Conservation (phyloP, 164 flowering plant species). For the Berberis thunbergii region DNA sequence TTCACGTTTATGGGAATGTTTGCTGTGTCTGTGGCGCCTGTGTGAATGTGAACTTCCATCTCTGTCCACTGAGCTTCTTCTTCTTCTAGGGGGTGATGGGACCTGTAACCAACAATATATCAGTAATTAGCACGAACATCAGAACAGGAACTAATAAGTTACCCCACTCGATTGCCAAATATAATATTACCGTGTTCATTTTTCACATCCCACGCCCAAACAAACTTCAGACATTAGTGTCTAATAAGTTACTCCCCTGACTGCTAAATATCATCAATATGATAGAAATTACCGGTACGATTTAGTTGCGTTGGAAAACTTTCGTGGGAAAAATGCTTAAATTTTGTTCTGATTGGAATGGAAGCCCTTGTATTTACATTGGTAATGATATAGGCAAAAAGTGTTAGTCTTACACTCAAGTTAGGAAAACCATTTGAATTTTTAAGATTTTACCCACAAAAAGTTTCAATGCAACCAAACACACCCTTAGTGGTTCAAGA, state of each 20-base stretch:
- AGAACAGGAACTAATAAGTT: neutral
- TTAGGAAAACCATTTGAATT: neutral
- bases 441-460: neutral
- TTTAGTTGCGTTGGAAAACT: too few species aligned
- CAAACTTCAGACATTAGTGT: too few species aligned
- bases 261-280: too few species aligned
- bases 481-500: neutral
- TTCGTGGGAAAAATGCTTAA: too few species aligned
- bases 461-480: neutral
- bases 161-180: neutral
- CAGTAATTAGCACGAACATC: neutral
- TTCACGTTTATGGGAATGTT: slow-evolving; percentile 17
- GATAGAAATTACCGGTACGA: too few species aligned
- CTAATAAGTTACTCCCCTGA: too few species aligned
- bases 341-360: too few species aligned
- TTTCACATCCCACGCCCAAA: neutral
- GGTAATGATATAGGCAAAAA: neutral
- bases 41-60: slow-evolving; percentile 23
- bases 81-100: slow-evolving; percentile 71
- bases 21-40: slow-evolving; percentile 18
- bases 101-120: slow-evolving; percentile 23
- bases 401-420: neutral
- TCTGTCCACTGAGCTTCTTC: slow-evolving; percentile 22
- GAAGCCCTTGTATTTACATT: neutral
- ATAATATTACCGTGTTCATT: neutral